A percentile compares a stretch with the other conserved stretches of the same genome.
These are phyloP conservation scores for Saraca asoca DNA, from an alignment of 331 rosid species.

Conservation along the genomic window DNA sequence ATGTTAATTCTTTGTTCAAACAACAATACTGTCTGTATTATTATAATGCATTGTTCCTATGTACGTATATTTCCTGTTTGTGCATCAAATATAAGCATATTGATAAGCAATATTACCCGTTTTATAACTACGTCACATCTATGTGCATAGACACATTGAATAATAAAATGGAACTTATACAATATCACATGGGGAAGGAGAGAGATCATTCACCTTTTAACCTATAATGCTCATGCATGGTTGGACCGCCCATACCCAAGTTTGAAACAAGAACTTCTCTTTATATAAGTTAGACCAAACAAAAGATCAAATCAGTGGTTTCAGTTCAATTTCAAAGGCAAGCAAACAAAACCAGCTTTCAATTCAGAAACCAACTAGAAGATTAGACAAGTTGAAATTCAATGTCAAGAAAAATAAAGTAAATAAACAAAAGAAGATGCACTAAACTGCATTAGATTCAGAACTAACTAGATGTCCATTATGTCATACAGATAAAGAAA, in stretches of 20 bases:
- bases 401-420: too few species aligned
- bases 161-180: constrained; percentile 20
- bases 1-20: too few species aligned
- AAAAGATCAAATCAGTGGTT: constrained; percentile 30
- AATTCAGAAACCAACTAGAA: constrained; percentile 52
- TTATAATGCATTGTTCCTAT: constrained; percentile 35
- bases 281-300: constrained; percentile 19
- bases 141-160: constrained; percentile 24
- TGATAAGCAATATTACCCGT: constrained; percentile 43
- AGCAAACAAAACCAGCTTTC: constrained; percentile 53
- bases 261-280: neutral
- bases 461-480: constrained; percentile 33
- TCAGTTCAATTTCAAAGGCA: constrained; percentile 48
- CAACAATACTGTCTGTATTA: constrained; percentile 11
- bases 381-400: too few species aligned
- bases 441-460: constrained; percentile 1
- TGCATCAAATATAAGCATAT: constrained; percentile 45
- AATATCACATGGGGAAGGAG: constrained; percentile 33
- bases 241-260: constrained; percentile 36
- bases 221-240: constrained; percentile 54
- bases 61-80: constrained; percentile 43
- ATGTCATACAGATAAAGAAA: constrained; percentile 35
- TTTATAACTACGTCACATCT: constrained; percentile 53
- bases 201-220: constrained; percentile 43
- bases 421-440: constrained; percentile 18